Evolutionary conservation across 2,329 filamentous ascomycete species (phyloP).

Genomic region (Aquanectria penicillioides): DNA sequence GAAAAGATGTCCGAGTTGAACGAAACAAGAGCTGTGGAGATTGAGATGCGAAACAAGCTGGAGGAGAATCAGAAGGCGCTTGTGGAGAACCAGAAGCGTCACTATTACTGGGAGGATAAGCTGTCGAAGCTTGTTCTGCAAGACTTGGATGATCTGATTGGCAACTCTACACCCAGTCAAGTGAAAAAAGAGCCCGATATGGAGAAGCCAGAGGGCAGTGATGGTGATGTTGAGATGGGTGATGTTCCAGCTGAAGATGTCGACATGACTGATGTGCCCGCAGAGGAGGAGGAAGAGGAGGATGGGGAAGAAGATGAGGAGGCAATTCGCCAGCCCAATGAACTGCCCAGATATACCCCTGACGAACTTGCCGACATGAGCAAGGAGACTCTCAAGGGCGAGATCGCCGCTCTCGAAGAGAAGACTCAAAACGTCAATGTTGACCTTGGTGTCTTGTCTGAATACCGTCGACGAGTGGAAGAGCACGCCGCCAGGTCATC

Average conservation of each 20-base stretch:
- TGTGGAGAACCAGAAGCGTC: constrained; percentile 83
- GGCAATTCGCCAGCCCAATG: constrained; percentile 53
- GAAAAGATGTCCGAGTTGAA: constrained; percentile 88
- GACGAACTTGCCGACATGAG: constrained; percentile 75
- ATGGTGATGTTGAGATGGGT: constrained; percentile 48
- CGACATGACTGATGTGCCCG: constrained; percentile 44
- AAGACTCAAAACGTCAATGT: constrained; percentile 86
- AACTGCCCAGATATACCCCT: constrained; percentile 81
- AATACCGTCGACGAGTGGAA: constrained; percentile 87
- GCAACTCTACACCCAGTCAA: constrained; percentile 45
- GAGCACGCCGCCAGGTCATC: constrained; percentile 84
- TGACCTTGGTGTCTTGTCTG: constrained; percentile 86
- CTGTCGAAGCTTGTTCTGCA: constrained; percentile 84
- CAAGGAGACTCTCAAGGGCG: constrained; percentile 68
- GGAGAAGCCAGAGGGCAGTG: constrained; percentile 37
- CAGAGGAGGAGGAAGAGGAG: constrained; percentile 44
- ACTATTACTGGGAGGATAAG: constrained; percentile 90
- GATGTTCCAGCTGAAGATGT: constrained; percentile 43
- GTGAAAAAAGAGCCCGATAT: constrained; percentile 39
- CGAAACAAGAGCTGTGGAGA: constrained; percentile 87
- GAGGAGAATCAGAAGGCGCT: constrained; percentile 95
- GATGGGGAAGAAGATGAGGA: constrained; percentile 38
- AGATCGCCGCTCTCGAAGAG: constrained; percentile 71
- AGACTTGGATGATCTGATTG: constrained; percentile 76
- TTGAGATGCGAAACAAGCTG: constrained; percentile 98